phyloP scores from a whole-genome alignment of 2,329 filamentous ascomycete genomes.

The Venturia aucupariae region DNA sequence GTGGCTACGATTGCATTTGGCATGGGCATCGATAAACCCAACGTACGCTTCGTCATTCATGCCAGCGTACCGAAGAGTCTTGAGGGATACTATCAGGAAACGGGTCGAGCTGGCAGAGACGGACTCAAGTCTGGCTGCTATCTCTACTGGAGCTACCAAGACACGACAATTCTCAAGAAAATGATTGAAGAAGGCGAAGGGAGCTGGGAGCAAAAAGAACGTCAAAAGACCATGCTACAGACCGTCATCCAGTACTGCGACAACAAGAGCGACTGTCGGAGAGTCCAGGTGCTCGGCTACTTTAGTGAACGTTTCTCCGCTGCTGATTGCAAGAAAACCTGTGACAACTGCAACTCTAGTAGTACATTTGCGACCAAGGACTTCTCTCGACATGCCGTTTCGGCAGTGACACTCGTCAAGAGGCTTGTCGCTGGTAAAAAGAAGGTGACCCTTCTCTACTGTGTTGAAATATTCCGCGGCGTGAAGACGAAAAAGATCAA shows the following conservation, averaged over 20 bases:
- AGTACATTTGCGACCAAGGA: slow-evolving; percentile 64
- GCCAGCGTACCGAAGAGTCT: slow-evolving; percentile 87
- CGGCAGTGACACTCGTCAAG: slow-evolving; percentile 54
- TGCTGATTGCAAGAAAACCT: slow-evolving; percentile 62
- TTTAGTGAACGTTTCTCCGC: slow-evolving; percentile 78
- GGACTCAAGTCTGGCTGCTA: slow-evolving; percentile 81
- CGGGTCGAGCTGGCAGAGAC: slow-evolving; percentile 86
- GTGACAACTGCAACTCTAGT: slow-evolving; percentile 81
- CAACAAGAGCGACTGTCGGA: slow-evolving; percentile 77
- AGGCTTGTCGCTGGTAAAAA: slow-evolving; percentile 24
- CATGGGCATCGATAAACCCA: slow-evolving; percentile 98
- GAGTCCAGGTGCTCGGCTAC: slow-evolving; percentile 83
- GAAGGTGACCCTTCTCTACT: slow-evolving; percentile 66
- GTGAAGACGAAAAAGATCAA: slow-evolving; percentile 52
- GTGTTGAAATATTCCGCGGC: slow-evolving; percentile 76
- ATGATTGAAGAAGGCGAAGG: slow-evolving; percentile 81
- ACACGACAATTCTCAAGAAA: slow-evolving; percentile 62
- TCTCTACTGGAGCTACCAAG: slow-evolving; percentile 75
- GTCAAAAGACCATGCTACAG: slow-evolving; percentile 76
- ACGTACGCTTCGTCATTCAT: slow-evolving; percentile 95
- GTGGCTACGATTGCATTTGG: slow-evolving; percentile 98
- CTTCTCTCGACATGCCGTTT: slow-evolving; percentile 64
- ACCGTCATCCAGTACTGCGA: slow-evolving; percentile 83
- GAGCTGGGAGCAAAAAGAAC: slow-evolving; percentile 66
- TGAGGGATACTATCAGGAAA: slow-evolving; percentile 98